Conservation (phyloP, 805 yeast genomes). For the Lachancea kluyveri region DNA sequence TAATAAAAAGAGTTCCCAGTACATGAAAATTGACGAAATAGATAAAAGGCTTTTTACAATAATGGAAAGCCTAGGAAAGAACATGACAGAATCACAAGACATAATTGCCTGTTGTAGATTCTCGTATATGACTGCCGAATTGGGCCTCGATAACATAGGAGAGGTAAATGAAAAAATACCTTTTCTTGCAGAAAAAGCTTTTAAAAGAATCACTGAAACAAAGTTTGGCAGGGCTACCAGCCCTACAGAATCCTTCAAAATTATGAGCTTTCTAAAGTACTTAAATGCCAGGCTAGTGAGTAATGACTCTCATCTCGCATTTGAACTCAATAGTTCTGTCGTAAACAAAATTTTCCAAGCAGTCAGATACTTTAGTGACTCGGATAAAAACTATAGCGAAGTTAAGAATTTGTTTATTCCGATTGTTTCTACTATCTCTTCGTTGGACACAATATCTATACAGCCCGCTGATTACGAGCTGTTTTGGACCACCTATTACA, state of each 20-base stretch:
- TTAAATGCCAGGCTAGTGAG: not conserved
- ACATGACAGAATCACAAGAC: too few species aligned
- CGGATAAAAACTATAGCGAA: not conserved
- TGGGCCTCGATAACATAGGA: not conserved
- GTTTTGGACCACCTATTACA: not conserved
- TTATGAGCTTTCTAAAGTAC: slow-evolving; percentile 2
- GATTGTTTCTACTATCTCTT: not conserved
- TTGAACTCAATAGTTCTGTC: not conserved
- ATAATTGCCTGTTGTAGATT: too few species aligned
- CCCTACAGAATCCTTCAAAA: slow-evolving; percentile 2
- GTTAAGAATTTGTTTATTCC: slow-evolving; percentile 1
- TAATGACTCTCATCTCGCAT: not conserved
- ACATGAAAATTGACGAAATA: too few species aligned
- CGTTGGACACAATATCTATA: too few species aligned
- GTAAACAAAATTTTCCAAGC: slow-evolving; percentile 1
- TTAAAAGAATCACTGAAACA: not conserved
- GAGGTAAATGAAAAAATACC: not conserved
- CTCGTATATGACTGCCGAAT: not conserved
- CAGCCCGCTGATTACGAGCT: not conserved
- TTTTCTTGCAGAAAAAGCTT: not conserved
- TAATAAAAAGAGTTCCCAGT: not conserved
- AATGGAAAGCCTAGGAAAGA: too few species aligned
- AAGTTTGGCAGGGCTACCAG: not conserved
- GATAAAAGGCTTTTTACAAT: too few species aligned
- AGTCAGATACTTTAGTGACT: not conserved